Evolutionary conservation across 2,329 filamentous ascomycete genomes (phyloP), one percentile per base, ranked within the genome.

Genomic region (Falciphora oryzae): DNA sequence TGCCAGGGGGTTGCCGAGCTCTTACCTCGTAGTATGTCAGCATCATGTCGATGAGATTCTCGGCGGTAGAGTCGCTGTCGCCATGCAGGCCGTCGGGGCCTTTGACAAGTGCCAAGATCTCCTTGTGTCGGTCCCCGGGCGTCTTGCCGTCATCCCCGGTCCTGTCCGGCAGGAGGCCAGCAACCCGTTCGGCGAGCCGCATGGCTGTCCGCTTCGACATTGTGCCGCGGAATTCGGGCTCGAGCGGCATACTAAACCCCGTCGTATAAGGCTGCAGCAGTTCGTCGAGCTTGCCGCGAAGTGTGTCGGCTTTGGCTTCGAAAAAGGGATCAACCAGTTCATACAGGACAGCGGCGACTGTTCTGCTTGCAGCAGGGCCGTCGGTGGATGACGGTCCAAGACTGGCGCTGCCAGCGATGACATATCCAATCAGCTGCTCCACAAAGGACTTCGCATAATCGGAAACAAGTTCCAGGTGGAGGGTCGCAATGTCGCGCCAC

Each of bases 1-100:
- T 75, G 75, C 32, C 32, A 14, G 32, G 32, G 32, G 32, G 32
- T 14, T 22, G 18, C 38, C 16, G 5, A 11, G 18, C 18, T 50
- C 38, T 50, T 8, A 50, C 38, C 16, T 80, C 77, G 70, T 81
- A 81, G 67, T 80, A 81, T 2, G 78, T 77, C 62, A 78, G 68
- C 75, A 80, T 78, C 61, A 73, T 75, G 65, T 79, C 74, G 10
- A 76, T 65, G 16, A 50, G 16, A 8, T 22, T 50, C 0, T 76
- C 72, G 0, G 74, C 76, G 0, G 74, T 76, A 62, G 78, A 79
- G 16, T 73, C 73, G 68, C 28, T 69, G 67, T 2, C 62, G 63
- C 18, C 70, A 68, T 4, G 67, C 11, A 50, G n/a, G 32, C 35
- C 22, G 10, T 61, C 59, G 35, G 35, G 2, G 22, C 14, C 35